A percentile compares a stretch with the other conserved stretches of the same genome.
phyloP scores from a whole-genome alignment of 306 rosid species.

The Delonix regia region DNA sequence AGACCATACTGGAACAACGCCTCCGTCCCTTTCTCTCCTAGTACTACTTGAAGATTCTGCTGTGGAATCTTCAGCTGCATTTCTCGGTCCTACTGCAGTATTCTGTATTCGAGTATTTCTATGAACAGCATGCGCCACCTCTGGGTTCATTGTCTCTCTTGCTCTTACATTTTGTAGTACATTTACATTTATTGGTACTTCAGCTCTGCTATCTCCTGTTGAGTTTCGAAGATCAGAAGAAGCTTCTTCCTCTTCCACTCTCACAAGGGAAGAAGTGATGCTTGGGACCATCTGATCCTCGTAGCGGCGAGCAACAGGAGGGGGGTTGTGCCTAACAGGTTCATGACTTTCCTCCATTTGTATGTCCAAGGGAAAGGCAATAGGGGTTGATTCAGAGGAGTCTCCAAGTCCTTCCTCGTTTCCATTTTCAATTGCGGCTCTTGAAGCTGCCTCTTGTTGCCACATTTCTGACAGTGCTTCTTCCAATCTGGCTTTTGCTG shows the following conservation, averaged over 20 bases:
- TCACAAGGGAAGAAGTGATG: conserved; percentile 64
- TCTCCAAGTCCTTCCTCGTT: conserved; percentile 95
- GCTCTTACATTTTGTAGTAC: conserved; percentile 40
- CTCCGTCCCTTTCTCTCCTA: conserved; percentile 87
- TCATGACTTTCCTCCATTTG: conserved; percentile 76
- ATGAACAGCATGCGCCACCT: conserved; percentile 39
- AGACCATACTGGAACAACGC: conserved; percentile 88
- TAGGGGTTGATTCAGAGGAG: conserved; percentile 64
- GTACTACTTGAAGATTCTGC: conserved; percentile 73
- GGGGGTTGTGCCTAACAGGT: conserved; percentile 53
- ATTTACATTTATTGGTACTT: conserved; percentile 66
- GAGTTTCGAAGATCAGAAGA: conserved; percentile 50
- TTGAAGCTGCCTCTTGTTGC: conserved; percentile 84
- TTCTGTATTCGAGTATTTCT: conserved; percentile 39
- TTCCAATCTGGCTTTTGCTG: conserved; percentile 70
- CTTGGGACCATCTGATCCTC: conserved; percentile 95
- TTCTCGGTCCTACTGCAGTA: conserved; percentile 38
- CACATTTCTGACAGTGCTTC: conserved; percentile 76
- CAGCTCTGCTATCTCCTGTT: conserved; percentile 62
- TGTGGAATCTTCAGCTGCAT: conserved; percentile 64
- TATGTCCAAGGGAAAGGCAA: conserved; percentile 73
- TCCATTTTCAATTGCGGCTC: conserved; percentile 79
- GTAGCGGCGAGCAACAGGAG: conserved; percentile 53
- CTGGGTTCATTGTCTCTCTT: conserved; percentile 48
- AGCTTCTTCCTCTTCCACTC: conserved; percentile 76